Base-by-base conservation (phyloP, 495 filamentous ascomycete genomes). In the Sordaria brevicollis region DNA sequence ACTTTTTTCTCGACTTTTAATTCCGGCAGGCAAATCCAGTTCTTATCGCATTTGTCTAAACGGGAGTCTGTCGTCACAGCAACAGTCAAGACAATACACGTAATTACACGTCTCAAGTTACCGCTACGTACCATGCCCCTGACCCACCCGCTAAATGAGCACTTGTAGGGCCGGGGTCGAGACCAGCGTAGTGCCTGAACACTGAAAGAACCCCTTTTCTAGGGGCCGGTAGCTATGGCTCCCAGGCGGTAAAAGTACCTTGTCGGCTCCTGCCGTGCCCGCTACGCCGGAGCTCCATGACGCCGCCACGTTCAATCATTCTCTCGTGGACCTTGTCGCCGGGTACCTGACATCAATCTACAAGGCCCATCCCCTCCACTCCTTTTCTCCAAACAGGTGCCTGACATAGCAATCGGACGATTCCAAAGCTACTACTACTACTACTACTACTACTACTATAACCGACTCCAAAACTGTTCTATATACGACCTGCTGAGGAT, bases 401-500 rank as follows among this genome's bases (percentile, higher is more conserved):
- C 49, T 25, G 25, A 62, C 49, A 62, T 62, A 62, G 49, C 49
- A 62, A 62, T 25, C 49, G 8, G 43, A 57, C 43, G 43, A n/a
- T n/a, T n/a, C n/a, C n/a, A n/a, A 57, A 57, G 21, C 35, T 17
- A 31, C 66, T 7, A 13, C n/a, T 7, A 21, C 39, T 19, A 39
- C 37, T 39, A 15, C 38, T n/a, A 41, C 38, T 31, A 62, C 49
- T 5, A 31, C n/a, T n/a, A n/a, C n/a, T n/a, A n/a, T n/a, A n/a
- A n/a, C n/a, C n/a, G 8, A 57, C 49, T 25, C 25, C 49, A 29
- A 9, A 13, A 31, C 25, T n/a, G 33, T 17, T 62, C 13, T 15
- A 31, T 33, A 62, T 62, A 62, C n/a, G n/a, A 31, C 17, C 5
- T 29, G 49, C 49, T 62, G 68, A 71, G 69, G 65, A 69, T 75